Base-by-base conservation (phyloP, 345 rosid species). In the Crucihimalaya himalaica region DNA sequence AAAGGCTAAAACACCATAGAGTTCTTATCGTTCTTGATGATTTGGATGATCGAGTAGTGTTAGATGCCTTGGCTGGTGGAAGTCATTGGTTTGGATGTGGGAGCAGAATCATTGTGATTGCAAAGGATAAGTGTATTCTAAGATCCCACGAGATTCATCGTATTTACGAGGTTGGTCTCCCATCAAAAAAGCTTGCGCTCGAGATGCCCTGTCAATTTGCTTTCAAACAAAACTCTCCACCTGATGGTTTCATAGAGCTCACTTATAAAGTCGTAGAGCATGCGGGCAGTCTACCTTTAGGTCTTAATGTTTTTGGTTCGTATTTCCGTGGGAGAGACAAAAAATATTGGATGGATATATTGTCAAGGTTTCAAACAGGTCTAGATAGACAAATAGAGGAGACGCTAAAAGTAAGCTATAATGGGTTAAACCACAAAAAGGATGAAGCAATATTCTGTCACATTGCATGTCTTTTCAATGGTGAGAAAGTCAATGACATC, bases 1-100 rank as follows among this genome's bases (percentile, higher is more conserved):
- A 21, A 2, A 37, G 42, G 18, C 31, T 74, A 15, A 28, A 7
- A 1, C 74, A 69, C 3, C 46, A 29, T n/a, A 76, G 40, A 25
- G 86, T 84, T 62, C 71, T 86, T 2, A 39, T 86, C 14, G 80
- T 89, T 48, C 66, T 89, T 0, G 93, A 91, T 56, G 91, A 91
- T 73, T 83, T 89, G 18, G 83, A 82, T 43, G 63, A 89, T 28
- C 47, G 20, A 15, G 54, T 23, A 11, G 86, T 87, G 66, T 71
- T 91, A 18, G 31, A 83, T 12, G 86, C 80, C 6, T 43, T 91
- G 6, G 83, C 74, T 4, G 91, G 84, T 7, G 29, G 62, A 43
- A 51, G 16, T 52, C 71, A 77, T 6, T 82, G 86, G 90, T 85
- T 80, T 55, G 77, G 63, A 25, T 56, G 55, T 53, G 89, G 88